Base-by-base conservation (phyloP, 352 stramenopile species). In the Pythium graminicola region DNA sequence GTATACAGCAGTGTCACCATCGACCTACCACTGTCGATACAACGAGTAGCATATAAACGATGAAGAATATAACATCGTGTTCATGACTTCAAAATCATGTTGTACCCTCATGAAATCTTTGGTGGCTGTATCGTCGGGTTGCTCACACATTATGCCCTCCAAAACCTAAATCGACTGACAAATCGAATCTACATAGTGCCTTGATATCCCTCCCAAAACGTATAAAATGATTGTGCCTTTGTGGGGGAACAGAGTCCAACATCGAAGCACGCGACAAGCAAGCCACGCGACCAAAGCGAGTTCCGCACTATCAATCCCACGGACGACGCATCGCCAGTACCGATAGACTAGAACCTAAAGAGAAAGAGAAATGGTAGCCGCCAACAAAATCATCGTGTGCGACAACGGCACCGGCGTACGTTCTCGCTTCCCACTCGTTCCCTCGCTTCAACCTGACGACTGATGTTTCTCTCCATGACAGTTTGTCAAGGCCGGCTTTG, bases 401-500 rank as follows among this genome's bases (percentile, higher is more conserved):
- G 83, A 94, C 54, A 92, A 94, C 66, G 83, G 83, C 64, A 92
- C 83, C 40, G 83, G 82, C 65, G 81, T 93, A 55, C 56, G 79
- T 75, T 2, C 6, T 47, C 43, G 28, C 43, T 31, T n/a, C n/a
- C 23, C 1, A 35, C 41, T 38, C 19, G 4, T 49, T n/a, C 29
- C 39, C 9, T 29, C 24, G 28, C 42, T 49, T 49, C 26, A 35
- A 49, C 24, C 23, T 17, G 3, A 6, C 1, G n/a, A 49, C 19
- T 29, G 17, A 10, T 10, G 19, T 9, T n/a, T 27, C 17, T 29
- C 27, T 0, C 11, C 3, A 11, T 41, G 5, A 32, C 57, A 91
- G 79, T 92, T 90, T 62, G 81, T 95, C n/a, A 95, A 98, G 72
- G 78, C 80, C 28, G 93, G 93, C 3, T 98, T 97, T 62, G 93